phyloP scores from a whole-genome alignment of 306 rosid genomes.

The Sphenostylis stenocarpa region DNA sequence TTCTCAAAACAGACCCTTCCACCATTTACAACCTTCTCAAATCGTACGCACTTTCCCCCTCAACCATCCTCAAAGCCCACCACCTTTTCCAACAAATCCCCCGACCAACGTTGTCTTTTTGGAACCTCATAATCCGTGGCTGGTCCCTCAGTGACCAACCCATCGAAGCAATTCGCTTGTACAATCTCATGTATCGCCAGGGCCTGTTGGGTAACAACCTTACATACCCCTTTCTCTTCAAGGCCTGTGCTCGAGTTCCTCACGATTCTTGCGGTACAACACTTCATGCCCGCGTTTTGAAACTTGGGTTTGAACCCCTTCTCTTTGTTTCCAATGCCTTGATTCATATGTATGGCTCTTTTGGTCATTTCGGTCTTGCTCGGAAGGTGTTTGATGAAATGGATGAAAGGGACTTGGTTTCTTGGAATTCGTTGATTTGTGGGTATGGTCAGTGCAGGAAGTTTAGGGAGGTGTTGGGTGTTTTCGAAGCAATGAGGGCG shows the following conservation, averaged over 20 bases:
- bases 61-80: slow-evolving; percentile 37
- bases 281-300: slow-evolving; percentile 48
- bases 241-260: slow-evolving; percentile 72
- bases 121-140: slow-evolving; percentile 75
- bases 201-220: slow-evolving; percentile 53
- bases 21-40: slow-evolving; percentile 56
- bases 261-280: slow-evolving; percentile 38
- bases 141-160: slow-evolving; percentile 59
- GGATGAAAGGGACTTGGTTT: slow-evolving; percentile 70
- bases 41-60: slow-evolving; percentile 49
- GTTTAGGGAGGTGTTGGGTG: slow-evolving; percentile 61
- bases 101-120: slow-evolving; percentile 57
- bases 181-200: slow-evolving; percentile 42
- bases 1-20: slow-evolving; percentile 46
- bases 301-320: slow-evolving; percentile 65
- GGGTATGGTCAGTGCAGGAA: slow-evolving; percentile 56
- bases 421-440: slow-evolving; percentile 89
- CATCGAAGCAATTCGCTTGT: slow-evolving; percentile 56
- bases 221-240: slow-evolving; percentile 64
- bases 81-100: slow-evolving; percentile 55
- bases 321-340: slow-evolving; percentile 66
- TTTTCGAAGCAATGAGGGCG: slow-evolving; percentile 57
- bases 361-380: slow-evolving; percentile 52
- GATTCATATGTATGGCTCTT: slow-evolving; percentile 51
- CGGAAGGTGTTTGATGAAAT: slow-evolving; percentile 68